phyloP scores from a whole-genome alignment of 75 land plant species.

The Chamaecyparis obtusa region DNA sequence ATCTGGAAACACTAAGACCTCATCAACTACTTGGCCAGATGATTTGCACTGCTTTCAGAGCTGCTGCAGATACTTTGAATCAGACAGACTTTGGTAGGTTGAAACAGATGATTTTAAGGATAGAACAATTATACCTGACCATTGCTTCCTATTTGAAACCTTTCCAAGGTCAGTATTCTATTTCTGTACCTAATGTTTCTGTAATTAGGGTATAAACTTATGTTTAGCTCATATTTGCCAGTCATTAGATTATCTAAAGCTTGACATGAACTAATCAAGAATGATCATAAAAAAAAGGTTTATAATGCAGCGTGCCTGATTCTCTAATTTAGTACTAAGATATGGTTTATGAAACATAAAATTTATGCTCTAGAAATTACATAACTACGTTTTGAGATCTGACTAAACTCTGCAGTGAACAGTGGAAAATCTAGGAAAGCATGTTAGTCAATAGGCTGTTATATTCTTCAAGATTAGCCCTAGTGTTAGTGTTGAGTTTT shows the following conservation, averaged over 20 bases:
- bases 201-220: neutral
- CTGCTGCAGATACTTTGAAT: constrained; percentile 59
- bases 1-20: constrained; percentile 90
- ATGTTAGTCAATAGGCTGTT: neutral
- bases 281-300: neutral
- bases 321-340: neutral
- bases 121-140: constrained; percentile 68
- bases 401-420: neutral
- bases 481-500: too few species aligned
- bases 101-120: constrained; percentile 50
- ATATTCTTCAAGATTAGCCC: too few species aligned
- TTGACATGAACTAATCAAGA: neutral
- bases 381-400: neutral
- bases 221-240: neutral
- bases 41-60: constrained; percentile 89
- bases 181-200: neutral
- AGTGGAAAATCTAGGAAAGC: neutral
- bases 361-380: neutral
- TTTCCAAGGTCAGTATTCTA: constrained; percentile 33
- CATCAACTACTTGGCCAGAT: constrained; percentile 87
- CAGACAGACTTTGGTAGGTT: constrained; percentile 55
- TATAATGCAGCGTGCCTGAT: neutral
- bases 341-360: neutral
- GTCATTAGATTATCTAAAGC: neutral
- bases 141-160: constrained; percentile 60